Percentiles rank a stretch among this genome's conserved stretches.
Evolutionary conservation across 176 grass and related monocot species (phyloP).

Genomic region (Aegilops longissima): DNA sequence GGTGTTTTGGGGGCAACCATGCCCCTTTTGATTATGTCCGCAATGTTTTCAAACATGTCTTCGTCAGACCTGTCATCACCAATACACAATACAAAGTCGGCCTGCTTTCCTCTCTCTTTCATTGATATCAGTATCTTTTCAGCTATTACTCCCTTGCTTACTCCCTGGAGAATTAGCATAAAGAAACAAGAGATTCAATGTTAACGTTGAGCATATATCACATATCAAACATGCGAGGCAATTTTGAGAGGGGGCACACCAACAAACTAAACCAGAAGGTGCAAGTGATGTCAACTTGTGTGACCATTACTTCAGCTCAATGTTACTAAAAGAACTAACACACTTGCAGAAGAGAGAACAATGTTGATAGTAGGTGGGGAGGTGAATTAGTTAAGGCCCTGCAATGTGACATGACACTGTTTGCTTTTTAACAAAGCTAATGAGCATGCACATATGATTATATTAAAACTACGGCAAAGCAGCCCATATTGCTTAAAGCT

Average conservation of each 20-base stretch:
- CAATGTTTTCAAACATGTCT: constrained; percentile 94
- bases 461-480: neutral
- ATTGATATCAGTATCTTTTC: constrained; percentile 84
- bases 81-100: constrained; percentile 84
- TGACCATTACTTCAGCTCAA: neutral
- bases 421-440: neutral
- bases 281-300: neutral
- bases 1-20: constrained; percentile 60
- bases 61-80: constrained; percentile 93
- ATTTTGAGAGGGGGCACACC: neutral
- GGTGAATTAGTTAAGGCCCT: neutral
- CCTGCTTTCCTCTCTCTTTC: constrained; percentile 63
- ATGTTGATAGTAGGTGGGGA: neutral
- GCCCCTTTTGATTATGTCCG: constrained; percentile 53
- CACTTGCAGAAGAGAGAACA: neutral
- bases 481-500: neutral
- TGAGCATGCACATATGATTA: neutral
- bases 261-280: neutral
- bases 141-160: constrained; percentile 82
- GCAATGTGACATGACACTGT: neutral
- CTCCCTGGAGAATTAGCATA: constrained; percentile 57
- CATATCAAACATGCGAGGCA: neutral
- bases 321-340: neutral
- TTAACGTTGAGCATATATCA: neutral
- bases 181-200: constrained; percentile 3